These are phyloP conservation scores for Sporothrix humicola DNA, from an alignment of 2,329 filamentous ascomycete genomes.

Conservation along the genomic window DNA sequence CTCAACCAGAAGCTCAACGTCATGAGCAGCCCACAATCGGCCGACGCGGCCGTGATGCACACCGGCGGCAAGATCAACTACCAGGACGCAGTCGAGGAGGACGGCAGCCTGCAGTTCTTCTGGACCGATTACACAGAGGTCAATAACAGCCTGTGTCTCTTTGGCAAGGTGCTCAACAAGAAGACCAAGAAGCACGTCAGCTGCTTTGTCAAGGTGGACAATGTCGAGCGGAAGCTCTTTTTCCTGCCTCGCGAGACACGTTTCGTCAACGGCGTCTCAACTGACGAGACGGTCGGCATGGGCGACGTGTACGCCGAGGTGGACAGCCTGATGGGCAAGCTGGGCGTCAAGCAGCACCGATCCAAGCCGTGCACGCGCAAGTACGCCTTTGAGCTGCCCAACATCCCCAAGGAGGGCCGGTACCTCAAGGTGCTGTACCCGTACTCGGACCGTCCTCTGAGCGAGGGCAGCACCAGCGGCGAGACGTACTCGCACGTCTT, in stretches of 20 bases:
- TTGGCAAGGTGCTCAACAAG: slow-evolving; percentile 95
- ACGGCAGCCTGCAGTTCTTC: slow-evolving; percentile 91
- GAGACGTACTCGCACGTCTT: slow-evolving; percentile 95
- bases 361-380: slow-evolving; percentile 89
- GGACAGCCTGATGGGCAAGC: slow-evolving; percentile 83
- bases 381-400: slow-evolving; percentile 91
- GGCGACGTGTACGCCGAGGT: slow-evolving; percentile 89
- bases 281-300: slow-evolving; percentile 81
- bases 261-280: slow-evolving; percentile 65
- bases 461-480: slow-evolving; percentile 66
- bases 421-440: slow-evolving; percentile 97
- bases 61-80: slow-evolving; percentile 85
- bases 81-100: slow-evolving; percentile 86
- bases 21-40: slow-evolving; percentile 67
- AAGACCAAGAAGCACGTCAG: slow-evolving; percentile 79
- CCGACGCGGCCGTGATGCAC: slow-evolving; percentile 65
- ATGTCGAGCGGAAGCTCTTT: slow-evolving; percentile 88
- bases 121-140: slow-evolving; percentile 97
- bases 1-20: slow-evolving; percentile 87
- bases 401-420: slow-evolving; percentile 84
- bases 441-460: slow-evolving; percentile 79
- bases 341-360: slow-evolving; percentile 88
- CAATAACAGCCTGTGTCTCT: slow-evolving; percentile 88
- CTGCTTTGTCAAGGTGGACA: slow-evolving; percentile 95
- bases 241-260: slow-evolving; percentile 80